Percentiles rank a stretch among this genome's conserved stretches.
Evolutionary conservation across 2,329 filamentous ascomycete species (phyloP).

Genomic region (Xylaria hypoxylon): DNA sequence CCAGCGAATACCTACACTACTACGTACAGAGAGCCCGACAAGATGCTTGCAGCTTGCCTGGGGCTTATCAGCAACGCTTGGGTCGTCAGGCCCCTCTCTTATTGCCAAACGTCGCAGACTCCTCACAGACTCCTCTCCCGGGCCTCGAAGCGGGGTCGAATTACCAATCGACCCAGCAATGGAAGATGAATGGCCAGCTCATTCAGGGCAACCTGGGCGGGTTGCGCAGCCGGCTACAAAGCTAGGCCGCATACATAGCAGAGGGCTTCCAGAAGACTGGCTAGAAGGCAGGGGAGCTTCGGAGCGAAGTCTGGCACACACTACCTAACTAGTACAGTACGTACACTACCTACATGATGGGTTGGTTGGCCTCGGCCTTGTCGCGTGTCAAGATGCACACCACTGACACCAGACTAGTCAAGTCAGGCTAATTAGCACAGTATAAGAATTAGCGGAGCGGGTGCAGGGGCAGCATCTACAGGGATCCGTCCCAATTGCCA

Average conservation of each 20-base stretch:
- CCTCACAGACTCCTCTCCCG: constrained; percentile 35
- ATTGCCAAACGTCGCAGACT: constrained; percentile 34
- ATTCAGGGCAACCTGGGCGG: constrained; percentile 23
- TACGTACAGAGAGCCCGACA: constrained; percentile 15
- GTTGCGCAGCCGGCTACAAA: constrained; percentile 24
- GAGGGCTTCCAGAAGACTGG: constrained; percentile 37
- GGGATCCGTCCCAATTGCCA: constrained; percentile 19
- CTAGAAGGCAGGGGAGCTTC: constrained; percentile 35
- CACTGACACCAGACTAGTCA: constrained; percentile 8
- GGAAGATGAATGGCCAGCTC: constrained; percentile 31
- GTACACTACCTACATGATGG: no score
- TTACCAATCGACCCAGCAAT: constrained; percentile 37
- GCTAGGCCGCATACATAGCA: constrained; percentile 36
- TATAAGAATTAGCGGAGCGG: constrained; percentile 21
- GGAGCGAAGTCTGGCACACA: constrained; percentile 21
- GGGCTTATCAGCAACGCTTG: constrained; percentile 28
- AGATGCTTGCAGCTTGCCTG: constrained; percentile 6
- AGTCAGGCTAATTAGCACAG: constrained; percentile 23
- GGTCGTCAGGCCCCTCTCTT: constrained; percentile 39
- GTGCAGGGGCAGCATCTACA: constrained; percentile 3
- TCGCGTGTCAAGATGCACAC: constrained; percentile 26
- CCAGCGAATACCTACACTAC: not conserved
- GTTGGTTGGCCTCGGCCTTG: constrained; percentile 18
- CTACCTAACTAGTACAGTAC: no score
- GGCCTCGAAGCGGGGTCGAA: constrained; percentile 37